These are phyloP conservation scores for Diplodia mutila DNA, from an alignment of 2,329 filamentous ascomycete genomes.

Conservation along the genomic window DNA sequence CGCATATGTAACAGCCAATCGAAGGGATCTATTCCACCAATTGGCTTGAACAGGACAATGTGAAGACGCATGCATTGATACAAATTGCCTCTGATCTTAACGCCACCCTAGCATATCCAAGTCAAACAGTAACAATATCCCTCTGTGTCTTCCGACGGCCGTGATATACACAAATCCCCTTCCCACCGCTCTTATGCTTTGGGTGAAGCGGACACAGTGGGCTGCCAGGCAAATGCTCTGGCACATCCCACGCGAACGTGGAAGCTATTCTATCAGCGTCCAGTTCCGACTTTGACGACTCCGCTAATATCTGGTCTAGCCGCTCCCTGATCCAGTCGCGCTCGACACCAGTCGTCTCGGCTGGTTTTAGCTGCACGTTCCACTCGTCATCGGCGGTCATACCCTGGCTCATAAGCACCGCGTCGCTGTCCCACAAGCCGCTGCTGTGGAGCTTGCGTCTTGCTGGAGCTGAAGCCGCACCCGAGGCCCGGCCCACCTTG, in stretches of 20 bases:
- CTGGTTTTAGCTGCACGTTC: not conserved
- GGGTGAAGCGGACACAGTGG: conserved; percentile 49
- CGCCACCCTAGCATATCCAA: not conserved
- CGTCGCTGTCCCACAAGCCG: conserved; percentile 43
- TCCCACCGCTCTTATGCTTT: conserved; percentile 44
- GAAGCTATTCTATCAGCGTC: conserved; percentile 27
- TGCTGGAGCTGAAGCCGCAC: too few relatives aligned
- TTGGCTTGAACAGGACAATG: not conserved
- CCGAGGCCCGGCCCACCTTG: not conserved
- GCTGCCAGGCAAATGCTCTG: conserved; percentile 50
- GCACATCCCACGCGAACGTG: conserved; percentile 46
- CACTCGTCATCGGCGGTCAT: not conserved
- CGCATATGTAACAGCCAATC: too few relatives aligned
- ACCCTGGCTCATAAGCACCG: conserved; percentile 39
- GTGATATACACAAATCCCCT: conserved; percentile 50
- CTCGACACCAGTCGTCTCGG: not conserved
- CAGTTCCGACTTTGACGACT: not conserved
- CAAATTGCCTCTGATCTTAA: not conserved
- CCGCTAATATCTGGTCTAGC: conserved; percentile 13
- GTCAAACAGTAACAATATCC: not conserved
- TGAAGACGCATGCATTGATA: not conserved
- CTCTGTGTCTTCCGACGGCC: conserved; percentile 33
- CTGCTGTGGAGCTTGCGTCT: not conserved
- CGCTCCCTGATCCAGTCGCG: conserved; percentile 26
- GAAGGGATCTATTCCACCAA: not conserved